Percentiles rank a stretch among this genome's conserved stretches.
These are phyloP conservation scores for Epithemia pelagica DNA, from an alignment of 108 stramenopile species.

Conservation along the genomic window DNA sequence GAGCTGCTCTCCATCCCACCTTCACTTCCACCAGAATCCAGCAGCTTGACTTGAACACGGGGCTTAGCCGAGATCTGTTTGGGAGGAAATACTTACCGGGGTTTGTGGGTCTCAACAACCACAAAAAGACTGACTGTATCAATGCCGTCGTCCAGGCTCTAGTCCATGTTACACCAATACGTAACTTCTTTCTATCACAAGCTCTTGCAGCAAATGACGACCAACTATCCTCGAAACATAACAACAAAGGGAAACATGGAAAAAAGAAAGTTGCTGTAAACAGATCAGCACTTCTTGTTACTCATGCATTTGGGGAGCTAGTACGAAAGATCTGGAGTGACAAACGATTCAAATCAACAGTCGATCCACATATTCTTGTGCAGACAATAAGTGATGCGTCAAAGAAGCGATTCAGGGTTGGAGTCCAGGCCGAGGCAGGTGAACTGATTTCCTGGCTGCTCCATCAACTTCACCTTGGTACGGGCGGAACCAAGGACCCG, in stretches of 20 bases:
- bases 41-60: slow-evolving; percentile 64
- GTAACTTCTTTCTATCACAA: slow-evolving; percentile 85
- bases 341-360: slow-evolving; percentile 85
- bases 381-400: slow-evolving; percentile 84
- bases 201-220: slow-evolving; percentile 12
- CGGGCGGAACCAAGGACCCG: slow-evolving; percentile 47
- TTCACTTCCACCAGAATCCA: slow-evolving; percentile 66
- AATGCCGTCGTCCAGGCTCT: slow-evolving; percentile 90
- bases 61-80: slow-evolving; percentile 81
- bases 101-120: slow-evolving; percentile 92
- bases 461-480: slow-evolving; percentile 84
- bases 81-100: slow-evolving; percentile 93
- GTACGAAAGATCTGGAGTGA: slow-evolving; percentile 92
- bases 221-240: not conserved
- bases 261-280: slow-evolving; percentile 17
- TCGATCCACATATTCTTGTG: slow-evolving; percentile 94
- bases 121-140: slow-evolving; percentile 90
- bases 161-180: slow-evolving; percentile 84
- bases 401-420: slow-evolving; percentile 84
- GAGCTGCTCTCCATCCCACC: slow-evolving; percentile 70
- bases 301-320: slow-evolving; percentile 82
- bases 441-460: slow-evolving; percentile 96
- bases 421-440: slow-evolving; percentile 82
- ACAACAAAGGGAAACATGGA: slow-evolving; percentile 17
- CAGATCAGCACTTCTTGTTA: slow-evolving; percentile 44